Percentiles rank a stretch among this genome's conserved stretches.
These are phyloP conservation scores for Cystobasidium tubakii DNA, from an alignment of 768 basidiomycete genomes.

Conservation along the genomic window DNA sequence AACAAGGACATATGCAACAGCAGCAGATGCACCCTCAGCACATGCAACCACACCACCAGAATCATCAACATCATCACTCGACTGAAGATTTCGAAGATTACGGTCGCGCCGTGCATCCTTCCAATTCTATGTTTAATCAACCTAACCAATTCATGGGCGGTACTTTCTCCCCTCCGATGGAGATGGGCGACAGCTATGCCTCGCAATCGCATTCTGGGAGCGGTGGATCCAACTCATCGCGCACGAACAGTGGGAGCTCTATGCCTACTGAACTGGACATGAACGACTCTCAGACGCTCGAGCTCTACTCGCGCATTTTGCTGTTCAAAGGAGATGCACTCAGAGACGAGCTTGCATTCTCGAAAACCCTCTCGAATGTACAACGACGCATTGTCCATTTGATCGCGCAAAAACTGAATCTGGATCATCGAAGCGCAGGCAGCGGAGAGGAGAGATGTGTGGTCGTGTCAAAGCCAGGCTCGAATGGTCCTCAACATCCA, in stretches of 20 bases:
- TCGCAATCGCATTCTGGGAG: constrained; percentile 10
- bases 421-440: constrained; percentile 88
- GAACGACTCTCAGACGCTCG: constrained; percentile 89
- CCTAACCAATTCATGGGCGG: background rate
- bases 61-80: constrained; percentile 15
- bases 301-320: constrained; percentile 92
- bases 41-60: background rate
- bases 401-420: constrained; percentile 90
- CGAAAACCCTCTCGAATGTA: constrained; percentile 72
- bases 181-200: background rate
- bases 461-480: constrained; percentile 62
- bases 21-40: constrained; percentile 33
- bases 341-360: constrained; percentile 95
- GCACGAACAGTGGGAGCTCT: background rate
- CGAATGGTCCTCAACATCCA: background rate
- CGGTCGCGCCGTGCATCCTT: constrained; percentile 21
- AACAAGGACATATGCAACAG: constrained; percentile 8
- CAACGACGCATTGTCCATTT: constrained; percentile 90
- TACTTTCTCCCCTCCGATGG: constrained; percentile 6
- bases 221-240: constrained; percentile 24
- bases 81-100: constrained; percentile 37
- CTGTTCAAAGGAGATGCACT: constrained; percentile 96
- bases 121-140: constrained; percentile 19
- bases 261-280: constrained; percentile 69
- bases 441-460: constrained; percentile 89